These are phyloP conservation scores for Plenodomus lindquistii DNA, from an alignment of 2,329 filamentous ascomycete genomes.

Conservation along the genomic window DNA sequence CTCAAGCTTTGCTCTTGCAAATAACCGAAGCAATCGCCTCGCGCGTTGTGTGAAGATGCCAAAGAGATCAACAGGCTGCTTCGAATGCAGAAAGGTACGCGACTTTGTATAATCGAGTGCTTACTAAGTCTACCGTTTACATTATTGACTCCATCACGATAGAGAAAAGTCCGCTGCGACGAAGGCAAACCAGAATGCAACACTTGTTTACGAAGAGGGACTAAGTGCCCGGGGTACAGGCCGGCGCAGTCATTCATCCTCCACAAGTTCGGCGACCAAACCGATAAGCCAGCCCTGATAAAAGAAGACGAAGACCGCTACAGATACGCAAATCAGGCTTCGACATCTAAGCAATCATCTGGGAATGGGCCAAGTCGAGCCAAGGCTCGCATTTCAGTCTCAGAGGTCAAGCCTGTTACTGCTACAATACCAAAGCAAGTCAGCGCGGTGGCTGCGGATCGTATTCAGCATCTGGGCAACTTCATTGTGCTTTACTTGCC, in stretches of 20 bases:
- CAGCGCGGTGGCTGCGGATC: constrained; percentile 40
- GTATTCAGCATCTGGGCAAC: constrained; percentile 38
- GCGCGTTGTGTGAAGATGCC: constrained; percentile 32
- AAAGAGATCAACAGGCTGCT: constrained; percentile 42
- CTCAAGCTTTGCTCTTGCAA: neutral
- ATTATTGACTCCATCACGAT: neutral
- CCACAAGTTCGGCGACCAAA: constrained; percentile 37
- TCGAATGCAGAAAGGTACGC: constrained; percentile 41
- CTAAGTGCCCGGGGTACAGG: constrained; percentile 42
- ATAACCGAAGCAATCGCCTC: constrained; percentile 8
- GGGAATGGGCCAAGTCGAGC: constrained; percentile 4
- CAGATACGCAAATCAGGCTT: constrained; percentile 32
- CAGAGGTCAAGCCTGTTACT: constrained; percentile 17
- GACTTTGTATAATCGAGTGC: neutral
- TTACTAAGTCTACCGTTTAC: neutral
- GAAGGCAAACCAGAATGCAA: constrained; percentile 42
- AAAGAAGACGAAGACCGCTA: constrained; percentile 42
- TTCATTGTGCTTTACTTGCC: constrained; percentile 41
- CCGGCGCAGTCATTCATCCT: constrained; percentile 41
- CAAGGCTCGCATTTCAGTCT: constrained; percentile 14
- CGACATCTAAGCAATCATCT: constrained; percentile 6
- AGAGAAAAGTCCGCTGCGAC: constrained; percentile 44
- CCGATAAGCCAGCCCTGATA: constrained; percentile 35
- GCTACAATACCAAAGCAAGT: constrained; percentile 33
- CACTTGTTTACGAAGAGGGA: constrained; percentile 38